Percentiles rank a stretch among this genome's conserved stretches.
Conservation (phyloP, 257 asterid species). For the Vinca minor region DNA sequence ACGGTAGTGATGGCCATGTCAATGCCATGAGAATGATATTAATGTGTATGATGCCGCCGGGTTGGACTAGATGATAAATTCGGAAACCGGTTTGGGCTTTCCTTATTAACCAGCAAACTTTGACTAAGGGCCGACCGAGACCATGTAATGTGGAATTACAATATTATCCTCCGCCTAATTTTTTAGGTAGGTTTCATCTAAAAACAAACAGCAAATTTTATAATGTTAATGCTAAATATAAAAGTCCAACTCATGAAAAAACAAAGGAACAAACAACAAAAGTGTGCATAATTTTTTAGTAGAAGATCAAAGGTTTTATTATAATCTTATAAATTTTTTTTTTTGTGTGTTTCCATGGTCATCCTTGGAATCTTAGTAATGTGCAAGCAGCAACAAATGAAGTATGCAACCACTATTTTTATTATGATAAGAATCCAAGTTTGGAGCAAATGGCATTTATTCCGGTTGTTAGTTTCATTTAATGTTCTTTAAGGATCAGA, state of each 20-base stretch:
- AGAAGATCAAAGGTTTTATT: background rate
- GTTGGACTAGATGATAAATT: slow-evolving; percentile 5
- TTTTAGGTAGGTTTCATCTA: background rate
- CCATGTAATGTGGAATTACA: slow-evolving; percentile 15
- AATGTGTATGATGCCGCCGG: slow-evolving; percentile 1
- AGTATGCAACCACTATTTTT: background rate
- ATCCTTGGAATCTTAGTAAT: background rate
- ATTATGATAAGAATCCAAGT: too few relatives aligned
- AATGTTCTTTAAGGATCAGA: too few relatives aligned
- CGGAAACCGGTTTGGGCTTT: background rate
- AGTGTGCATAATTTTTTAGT: background rate
- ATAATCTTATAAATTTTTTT: background rate
- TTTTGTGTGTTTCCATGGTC: background rate
- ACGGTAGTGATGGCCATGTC: background rate
- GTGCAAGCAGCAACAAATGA: slow-evolving; percentile 1
- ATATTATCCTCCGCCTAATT: slow-evolving; percentile 14
- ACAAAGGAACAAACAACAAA: background rate
- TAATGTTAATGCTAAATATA: background rate
- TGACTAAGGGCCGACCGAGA: slow-evolving; percentile 20
- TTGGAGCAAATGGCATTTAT: too few relatives aligned
- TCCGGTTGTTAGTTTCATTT: too few relatives aligned
- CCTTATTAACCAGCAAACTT: slow-evolving; percentile 17
- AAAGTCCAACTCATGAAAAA: background rate
- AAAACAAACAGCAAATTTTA: too few relatives aligned
- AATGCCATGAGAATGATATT: background rate